These are phyloP conservation scores for Pseudocercospora vitis DNA, from an alignment of 2,329 filamentous ascomycete genomes.

Conservation along the genomic window DNA sequence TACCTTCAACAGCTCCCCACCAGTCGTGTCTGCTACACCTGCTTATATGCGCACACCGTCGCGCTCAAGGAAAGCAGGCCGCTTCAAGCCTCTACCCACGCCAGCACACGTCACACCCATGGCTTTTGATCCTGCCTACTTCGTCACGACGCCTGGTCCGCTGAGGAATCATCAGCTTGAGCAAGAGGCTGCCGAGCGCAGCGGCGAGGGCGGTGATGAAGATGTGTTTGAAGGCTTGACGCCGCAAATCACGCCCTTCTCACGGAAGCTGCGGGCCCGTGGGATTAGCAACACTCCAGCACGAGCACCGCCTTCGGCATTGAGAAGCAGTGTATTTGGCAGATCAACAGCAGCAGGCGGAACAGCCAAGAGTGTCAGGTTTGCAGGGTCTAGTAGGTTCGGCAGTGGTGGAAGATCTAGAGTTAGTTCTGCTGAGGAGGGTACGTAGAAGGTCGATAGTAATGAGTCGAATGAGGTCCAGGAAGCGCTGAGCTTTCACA, in stretches of 20 bases:
- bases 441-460: conserved; percentile 12
- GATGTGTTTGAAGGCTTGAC: conserved; percentile 29
- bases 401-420: conserved; percentile 13
- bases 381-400: conserved; percentile 26
- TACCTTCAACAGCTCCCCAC: conserved; percentile 22
- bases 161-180: conserved; percentile 13
- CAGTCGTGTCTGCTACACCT: conserved; percentile 27
- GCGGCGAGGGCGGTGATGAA: conserved; percentile 10
- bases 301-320: conserved; percentile 23
- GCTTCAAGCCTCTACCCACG: conserved; percentile 35
- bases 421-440: conserved; percentile 16
- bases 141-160: conserved; percentile 33
- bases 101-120: conserved; percentile 35
- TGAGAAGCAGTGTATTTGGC: conserved; percentile 26
- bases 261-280: conserved; percentile 39
- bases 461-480: neutral
- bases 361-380: conserved; percentile 31
- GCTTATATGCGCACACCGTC: conserved; percentile 51
- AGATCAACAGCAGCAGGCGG: conserved; percentile 20
- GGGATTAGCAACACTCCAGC: conserved; percentile 29
- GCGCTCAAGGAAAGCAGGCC: conserved; percentile 25
- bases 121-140: conserved; percentile 30
- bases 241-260: conserved; percentile 42
- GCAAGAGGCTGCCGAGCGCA: too few relatives aligned
- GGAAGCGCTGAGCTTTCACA: too few relatives aligned